Evolutionary conservation across 306 rosid species (phyloP).

Genomic region (Ormosia emarginata): DNA sequence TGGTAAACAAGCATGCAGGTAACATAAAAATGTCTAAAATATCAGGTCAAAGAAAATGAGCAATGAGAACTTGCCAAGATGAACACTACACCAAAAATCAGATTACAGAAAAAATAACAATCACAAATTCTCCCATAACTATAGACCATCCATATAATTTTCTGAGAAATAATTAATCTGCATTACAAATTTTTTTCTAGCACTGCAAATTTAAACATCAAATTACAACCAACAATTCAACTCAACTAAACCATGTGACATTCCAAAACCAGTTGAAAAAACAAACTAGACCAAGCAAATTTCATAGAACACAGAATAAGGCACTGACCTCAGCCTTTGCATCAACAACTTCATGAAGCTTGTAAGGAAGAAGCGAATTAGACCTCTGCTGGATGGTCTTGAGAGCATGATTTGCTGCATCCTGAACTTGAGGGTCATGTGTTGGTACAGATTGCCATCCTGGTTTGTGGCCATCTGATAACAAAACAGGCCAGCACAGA

Average conservation of each 20-base stretch:
- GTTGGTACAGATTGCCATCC: conserved; percentile 70
- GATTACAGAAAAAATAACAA: background rate
- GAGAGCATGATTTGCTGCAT: conserved; percentile 78
- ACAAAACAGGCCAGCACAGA: conserved; percentile 19
- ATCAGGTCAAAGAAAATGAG: background rate
- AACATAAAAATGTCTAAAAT: background rate
- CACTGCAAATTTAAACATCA: background rate
- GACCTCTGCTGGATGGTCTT: conserved; percentile 72
- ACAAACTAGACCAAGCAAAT: background rate
- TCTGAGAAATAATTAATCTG: background rate
- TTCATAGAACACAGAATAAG: background rate
- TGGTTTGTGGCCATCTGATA: conserved; percentile 47
- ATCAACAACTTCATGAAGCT: conserved; percentile 66
- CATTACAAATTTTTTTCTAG: background rate
- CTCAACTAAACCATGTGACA: background rate
- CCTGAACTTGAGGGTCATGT: conserved; percentile 74
- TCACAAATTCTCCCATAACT: background rate
- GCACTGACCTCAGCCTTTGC: conserved; percentile 80
- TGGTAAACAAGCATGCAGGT: background rate
- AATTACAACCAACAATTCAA: background rate
- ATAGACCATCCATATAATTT: background rate
- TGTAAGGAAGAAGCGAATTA: conserved; percentile 66
- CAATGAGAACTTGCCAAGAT: background rate
- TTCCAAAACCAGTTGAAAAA: background rate
- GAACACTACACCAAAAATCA: background rate